These are phyloP conservation scores for Nicotiana noctiflora DNA, from an alignment of 257 asterid genomes.

Conservation along the genomic window DNA sequence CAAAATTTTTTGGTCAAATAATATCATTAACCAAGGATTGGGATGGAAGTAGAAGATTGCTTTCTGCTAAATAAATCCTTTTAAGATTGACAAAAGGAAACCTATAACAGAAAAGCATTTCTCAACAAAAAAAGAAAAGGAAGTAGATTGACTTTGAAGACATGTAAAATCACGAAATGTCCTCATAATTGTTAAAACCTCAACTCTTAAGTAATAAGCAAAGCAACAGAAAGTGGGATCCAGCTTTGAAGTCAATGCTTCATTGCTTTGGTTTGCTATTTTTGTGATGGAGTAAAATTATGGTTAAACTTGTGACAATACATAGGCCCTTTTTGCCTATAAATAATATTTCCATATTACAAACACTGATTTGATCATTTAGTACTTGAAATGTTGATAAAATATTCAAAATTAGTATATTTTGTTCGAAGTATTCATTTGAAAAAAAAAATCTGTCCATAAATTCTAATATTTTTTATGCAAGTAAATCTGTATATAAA, in stretches of 20 bases:
- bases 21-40: neutral
- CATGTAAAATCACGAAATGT: neutral
- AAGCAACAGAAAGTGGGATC: constrained; percentile 2
- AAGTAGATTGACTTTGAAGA: constrained; percentile 10
- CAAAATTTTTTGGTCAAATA: too few species aligned
- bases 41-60: neutral
- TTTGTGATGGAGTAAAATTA: neutral
- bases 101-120: constrained; percentile 4
- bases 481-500: neutral
- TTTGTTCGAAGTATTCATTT: neutral
- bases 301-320: neutral
- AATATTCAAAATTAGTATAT: neutral
- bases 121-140: neutral
- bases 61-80: neutral
- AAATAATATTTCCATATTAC: neutral
- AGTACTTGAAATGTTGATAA: neutral
- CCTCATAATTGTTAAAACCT: neutral
- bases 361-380: neutral
- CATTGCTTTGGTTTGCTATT: neutral
- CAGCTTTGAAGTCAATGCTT: constrained; percentile 11
- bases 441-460: neutral
- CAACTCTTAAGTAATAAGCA: neutral
- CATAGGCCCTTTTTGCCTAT: neutral
- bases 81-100: neutral
- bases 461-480: neutral